phyloP scores from a whole-genome alignment of 2,329 filamentous ascomycete species.

The Mycogone perniciosa region DNA sequence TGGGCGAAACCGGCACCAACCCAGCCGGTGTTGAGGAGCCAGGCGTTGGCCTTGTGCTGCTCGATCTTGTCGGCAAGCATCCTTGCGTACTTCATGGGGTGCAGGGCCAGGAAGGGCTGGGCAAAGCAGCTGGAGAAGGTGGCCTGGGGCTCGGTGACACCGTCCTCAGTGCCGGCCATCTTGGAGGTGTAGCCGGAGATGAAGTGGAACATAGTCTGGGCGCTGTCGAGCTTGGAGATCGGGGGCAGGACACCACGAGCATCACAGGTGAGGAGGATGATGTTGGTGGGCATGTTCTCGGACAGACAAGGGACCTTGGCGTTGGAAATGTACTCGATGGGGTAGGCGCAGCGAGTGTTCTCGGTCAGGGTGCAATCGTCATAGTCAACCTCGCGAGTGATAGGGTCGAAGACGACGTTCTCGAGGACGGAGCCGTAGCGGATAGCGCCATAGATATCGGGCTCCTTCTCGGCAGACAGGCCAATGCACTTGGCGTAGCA shows the following conservation, averaged over 20 bases:
- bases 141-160: slow-evolving; percentile 92
- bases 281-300: slow-evolving; percentile 85
- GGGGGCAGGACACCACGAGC: slow-evolving; percentile 94
- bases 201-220: slow-evolving; percentile 99
- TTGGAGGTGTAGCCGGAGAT: slow-evolving; percentile 99
- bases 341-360: slow-evolving; percentile 97
- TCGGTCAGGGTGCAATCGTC: slow-evolving; percentile 92
- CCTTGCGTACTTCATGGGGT: slow-evolving; percentile 97
- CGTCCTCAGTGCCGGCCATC: slow-evolving; percentile 98
- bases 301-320: slow-evolving; percentile 97
- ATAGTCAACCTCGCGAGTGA: slow-evolving; percentile 87
- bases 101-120: slow-evolving; percentile 95
- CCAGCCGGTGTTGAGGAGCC: slow-evolving; percentile 98
- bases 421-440: slow-evolving; percentile 94
- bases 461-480: slow-evolving; percentile 96
- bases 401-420: slow-evolving; percentile 95
- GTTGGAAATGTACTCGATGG: slow-evolving; percentile 98
- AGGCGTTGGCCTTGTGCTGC: slow-evolving; percentile 89
- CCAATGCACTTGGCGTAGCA: slow-evolving; percentile 99
- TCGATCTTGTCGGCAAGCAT: slow-evolving; percentile 99
- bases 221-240: slow-evolving; percentile 90
- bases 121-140: slow-evolving; percentile 99
- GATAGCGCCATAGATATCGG: slow-evolving; percentile 94
- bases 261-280: slow-evolving; percentile 96
- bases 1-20: slow-evolving; percentile 85